These are phyloP conservation scores for Saccharum spontaneum DNA, from an alignment of 176 grass and related monocot genomes.

Conservation along the genomic window DNA sequence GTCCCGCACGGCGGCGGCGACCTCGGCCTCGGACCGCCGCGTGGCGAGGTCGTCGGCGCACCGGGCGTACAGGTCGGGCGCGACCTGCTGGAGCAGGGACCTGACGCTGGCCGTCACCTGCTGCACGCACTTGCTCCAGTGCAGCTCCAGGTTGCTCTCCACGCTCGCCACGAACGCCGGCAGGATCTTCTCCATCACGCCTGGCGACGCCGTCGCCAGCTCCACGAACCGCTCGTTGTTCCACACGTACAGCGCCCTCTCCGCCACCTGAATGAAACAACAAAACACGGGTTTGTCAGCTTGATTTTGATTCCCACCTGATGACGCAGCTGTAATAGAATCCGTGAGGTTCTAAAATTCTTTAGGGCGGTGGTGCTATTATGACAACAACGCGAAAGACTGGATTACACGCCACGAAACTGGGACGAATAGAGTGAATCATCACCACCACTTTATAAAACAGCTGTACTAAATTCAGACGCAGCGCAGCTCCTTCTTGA, in stretches of 20 bases:
- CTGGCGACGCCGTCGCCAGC: conserved; percentile 46
- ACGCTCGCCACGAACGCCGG: conserved; percentile 58
- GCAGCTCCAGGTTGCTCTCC: conserved; percentile 65
- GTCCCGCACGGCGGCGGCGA: conserved; percentile 38
- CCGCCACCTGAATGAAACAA: conserved; percentile 69
- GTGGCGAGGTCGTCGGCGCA: conserved; percentile 45
- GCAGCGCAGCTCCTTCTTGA: too few species aligned
- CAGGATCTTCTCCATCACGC: conserved; percentile 54
- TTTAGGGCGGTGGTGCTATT: background rate
- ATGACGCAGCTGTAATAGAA: too few species aligned
- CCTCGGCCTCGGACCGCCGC: background rate
- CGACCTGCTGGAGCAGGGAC: conserved; percentile 53
- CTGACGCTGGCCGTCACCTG: conserved; percentile 65
- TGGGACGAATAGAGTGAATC: background rate
- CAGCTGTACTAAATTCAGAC: background rate
- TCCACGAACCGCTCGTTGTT: conserved; percentile 77
- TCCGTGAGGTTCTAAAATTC: background rate
- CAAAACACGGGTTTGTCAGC: too few species aligned
- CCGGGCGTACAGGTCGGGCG: conserved; percentile 56
- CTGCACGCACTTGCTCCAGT: conserved; percentile 94
- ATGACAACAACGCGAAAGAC: background rate
- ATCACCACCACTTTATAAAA: background rate
- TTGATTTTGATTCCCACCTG: background rate
- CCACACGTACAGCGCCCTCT: conserved; percentile 84
- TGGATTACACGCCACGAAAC: conserved; percentile 47